These are phyloP conservation scores for Diplotaxis tenuifolia DNA, from an alignment of 345 rosid species.

Conservation along the genomic window DNA sequence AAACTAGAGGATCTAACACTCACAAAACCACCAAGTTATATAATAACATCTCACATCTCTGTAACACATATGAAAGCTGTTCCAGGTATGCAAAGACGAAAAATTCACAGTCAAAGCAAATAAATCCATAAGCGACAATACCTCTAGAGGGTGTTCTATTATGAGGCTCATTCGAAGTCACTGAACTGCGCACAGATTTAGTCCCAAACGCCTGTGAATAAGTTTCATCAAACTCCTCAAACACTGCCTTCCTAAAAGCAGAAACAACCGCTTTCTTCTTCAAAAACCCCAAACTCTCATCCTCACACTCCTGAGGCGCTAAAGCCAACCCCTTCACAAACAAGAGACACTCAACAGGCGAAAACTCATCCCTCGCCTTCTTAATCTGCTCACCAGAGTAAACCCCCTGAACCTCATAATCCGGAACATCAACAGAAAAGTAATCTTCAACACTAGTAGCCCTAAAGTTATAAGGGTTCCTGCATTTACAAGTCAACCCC, in stretches of 20 bases:
- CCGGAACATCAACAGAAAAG: conserved; percentile 82
- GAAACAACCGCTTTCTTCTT: conserved; percentile 62
- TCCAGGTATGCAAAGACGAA: neutral
- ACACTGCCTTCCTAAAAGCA: conserved; percentile 77
- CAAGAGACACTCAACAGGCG: conserved; percentile 51
- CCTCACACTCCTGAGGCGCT: conserved; percentile 49
- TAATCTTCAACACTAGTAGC: conserved; percentile 62
- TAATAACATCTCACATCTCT: conserved; percentile 7
- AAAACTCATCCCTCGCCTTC: conserved; percentile 67
- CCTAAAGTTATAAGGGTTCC: conserved; percentile 73
- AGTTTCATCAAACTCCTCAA: conserved; percentile 97
- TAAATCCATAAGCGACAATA: conserved; percentile 41
- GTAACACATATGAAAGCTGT: conserved; percentile 2
- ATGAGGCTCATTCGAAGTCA: conserved; percentile 37
- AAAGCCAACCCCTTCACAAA: conserved; percentile 70
- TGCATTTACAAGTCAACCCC: conserved; percentile 83
- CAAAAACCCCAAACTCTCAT: conserved; percentile 45
- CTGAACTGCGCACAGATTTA: conserved; percentile 42
- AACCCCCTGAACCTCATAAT: conserved; percentile 71
- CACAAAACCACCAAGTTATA: conserved; percentile 4
- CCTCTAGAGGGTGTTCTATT: conserved; percentile 63
- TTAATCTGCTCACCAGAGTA: conserved; percentile 71
- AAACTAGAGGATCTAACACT: conserved; percentile 12
- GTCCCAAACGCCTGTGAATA: conserved; percentile 98
- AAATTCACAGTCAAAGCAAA: neutral